Base-by-base conservation (phyloP, 805 yeast species). In the Candida rishiriensis region DNA sequence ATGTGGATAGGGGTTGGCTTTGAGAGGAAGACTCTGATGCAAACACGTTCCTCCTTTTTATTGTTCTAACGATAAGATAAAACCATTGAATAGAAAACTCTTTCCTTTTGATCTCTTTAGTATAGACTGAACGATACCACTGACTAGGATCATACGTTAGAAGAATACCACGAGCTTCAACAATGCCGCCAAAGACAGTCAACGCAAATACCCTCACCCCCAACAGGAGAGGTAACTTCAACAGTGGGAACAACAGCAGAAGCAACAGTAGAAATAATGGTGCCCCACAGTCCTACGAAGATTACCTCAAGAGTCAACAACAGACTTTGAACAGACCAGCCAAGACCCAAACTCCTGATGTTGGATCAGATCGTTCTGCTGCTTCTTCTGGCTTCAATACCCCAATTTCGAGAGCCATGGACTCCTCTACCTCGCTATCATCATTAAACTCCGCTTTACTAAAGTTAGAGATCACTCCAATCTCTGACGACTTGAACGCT, bases 401-500 rank as follows among this genome's bases (percentile, higher is more conserved):
- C 28, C 62, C 69, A 28, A 38, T 55, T 34, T 52, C 61, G 11
- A 44, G 45, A 31, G 48, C 62, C 2, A 52, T 52, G 51, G 59
- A 63, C 18, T 72, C 78, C n/a, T 81, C 91, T 6, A 77, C 89
- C 10, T 85, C 96, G 2, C 71, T 90, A 54, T 69, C 88, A 11
- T 61, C 69, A 3, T 70, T 89, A 47, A 78, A 79, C 53, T 76
- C 83, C 33, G 86, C 93, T 3, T 71, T 89, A 60, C 75, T 75
- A 42, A 83, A 83, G 51, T 66, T 87, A 42, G 76, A 75, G 15
- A 56, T 79, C 34, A 69, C 85, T 10, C 96, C 97, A 17, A 70
- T 88, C 46, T 74, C 84, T 29, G 81, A 76, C 18, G 61, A 73
- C 44, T 68, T 90, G 51, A 65, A 63, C 26, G 69, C 69, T 26